Evolutionary conservation across 208 protist genomes (phyloP).

Genomic region (Phytomonas sp.): DNA sequence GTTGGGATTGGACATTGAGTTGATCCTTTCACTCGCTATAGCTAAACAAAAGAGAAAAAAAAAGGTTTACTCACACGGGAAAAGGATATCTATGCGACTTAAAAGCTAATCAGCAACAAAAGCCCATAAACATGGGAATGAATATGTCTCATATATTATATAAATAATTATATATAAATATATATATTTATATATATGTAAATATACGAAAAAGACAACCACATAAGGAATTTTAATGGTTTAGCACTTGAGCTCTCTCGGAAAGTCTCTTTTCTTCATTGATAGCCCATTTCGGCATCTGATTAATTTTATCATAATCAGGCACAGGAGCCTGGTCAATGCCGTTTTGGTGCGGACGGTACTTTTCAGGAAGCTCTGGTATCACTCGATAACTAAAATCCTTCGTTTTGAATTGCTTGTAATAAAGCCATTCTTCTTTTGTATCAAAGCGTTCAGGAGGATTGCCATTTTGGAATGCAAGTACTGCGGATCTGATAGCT

Average conservation of each 20-base stretch:
- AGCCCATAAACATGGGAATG: neutral
- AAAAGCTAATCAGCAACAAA: neutral
- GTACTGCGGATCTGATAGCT: slow-evolving; percentile 68
- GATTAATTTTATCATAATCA: slow-evolving; percentile 86
- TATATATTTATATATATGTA: slow-evolving; percentile 12
- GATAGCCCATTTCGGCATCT: slow-evolving; percentile 80
- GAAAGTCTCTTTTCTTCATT: slow-evolving; percentile 72
- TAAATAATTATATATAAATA: slow-evolving; percentile 18
- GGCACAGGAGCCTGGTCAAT: slow-evolving; percentile 82
- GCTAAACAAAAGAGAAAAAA: neutral
- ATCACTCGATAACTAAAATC: slow-evolving; percentile 86
- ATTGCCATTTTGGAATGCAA: slow-evolving; percentile 80
- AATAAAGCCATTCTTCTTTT: slow-evolving; percentile 88
- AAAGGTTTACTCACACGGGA: neutral
- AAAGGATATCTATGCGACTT: neutral
- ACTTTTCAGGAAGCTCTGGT: slow-evolving; percentile 87
- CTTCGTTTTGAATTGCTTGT: slow-evolving; percentile 88
- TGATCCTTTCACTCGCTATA: neutral
- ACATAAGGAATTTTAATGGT: neutral
- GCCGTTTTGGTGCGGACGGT: slow-evolving; percentile 86
- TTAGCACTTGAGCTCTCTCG: slow-evolving; percentile 12
- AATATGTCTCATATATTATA: neutral
- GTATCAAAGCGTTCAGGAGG: slow-evolving; percentile 84
- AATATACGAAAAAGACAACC: slow-evolving; percentile 2
- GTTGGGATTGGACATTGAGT: neutral